Conservation (phyloP, 2,329 filamentous ascomycete species). For the Diaporthe australafricana region DNA sequence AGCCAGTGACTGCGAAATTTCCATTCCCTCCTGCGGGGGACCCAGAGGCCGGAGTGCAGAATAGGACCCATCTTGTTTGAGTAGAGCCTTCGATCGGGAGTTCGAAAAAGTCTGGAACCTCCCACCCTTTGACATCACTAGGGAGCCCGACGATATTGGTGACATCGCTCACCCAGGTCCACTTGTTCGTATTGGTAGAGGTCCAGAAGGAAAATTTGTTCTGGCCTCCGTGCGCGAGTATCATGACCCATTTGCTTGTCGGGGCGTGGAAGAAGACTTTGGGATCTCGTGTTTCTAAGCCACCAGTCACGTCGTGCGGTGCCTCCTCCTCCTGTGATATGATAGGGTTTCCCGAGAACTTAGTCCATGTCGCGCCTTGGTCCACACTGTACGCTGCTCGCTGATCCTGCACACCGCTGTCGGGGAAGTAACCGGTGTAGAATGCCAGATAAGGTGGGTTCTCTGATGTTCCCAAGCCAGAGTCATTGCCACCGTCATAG, state of each 20-base stretch:
- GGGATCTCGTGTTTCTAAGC: background rate
- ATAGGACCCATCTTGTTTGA: background rate
- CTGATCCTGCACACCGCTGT: background rate
- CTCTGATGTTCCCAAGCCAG: background rate
- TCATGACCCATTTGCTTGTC: background rate
- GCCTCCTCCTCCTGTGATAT: background rate
- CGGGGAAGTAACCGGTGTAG: background rate
- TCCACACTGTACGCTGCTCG: background rate
- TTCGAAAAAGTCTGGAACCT: background rate
- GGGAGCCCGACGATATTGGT: background rate
- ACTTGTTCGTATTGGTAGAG: background rate
- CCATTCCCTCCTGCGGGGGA: background rate
- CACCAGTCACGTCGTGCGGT: background rate
- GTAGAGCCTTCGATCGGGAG: background rate
- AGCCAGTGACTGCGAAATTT: background rate
- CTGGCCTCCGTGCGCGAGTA: background rate
- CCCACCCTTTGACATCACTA: background rate
- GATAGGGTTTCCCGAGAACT: background rate
- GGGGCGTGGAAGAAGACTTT: background rate
- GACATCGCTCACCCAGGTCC: conserved; percentile 1
- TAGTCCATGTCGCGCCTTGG: background rate
- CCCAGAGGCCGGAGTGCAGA: background rate
- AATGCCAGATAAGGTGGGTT: background rate
- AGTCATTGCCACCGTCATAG: background rate
- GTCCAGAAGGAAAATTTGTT: background rate